phyloP scores from a whole-genome alignment of 176 grass and related monocot species.

The Rhynchospora pubera region DNA sequence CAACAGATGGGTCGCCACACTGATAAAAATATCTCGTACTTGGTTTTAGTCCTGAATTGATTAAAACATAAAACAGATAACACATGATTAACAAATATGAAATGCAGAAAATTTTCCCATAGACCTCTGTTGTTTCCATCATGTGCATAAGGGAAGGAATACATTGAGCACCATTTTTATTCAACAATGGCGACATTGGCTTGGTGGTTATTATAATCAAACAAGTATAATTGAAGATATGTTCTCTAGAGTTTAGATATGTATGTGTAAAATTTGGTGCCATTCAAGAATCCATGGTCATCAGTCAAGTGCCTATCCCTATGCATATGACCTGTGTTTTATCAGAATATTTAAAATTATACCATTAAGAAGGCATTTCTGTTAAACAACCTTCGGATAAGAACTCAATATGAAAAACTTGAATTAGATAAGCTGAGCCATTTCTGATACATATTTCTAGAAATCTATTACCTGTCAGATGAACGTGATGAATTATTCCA shows the following conservation, averaged over 20 bases:
- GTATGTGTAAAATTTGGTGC: too few species aligned
- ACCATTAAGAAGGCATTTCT: background rate
- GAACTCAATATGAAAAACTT: background rate
- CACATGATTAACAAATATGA: background rate
- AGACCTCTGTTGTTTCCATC: background rate
- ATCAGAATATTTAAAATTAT: background rate
- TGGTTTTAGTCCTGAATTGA: conserved; percentile 42
- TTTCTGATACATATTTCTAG: background rate
- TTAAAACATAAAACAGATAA: conserved; percentile 12
- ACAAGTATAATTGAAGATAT: too few species aligned
- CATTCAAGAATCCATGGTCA: too few species aligned
- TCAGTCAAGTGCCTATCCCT: too few species aligned
- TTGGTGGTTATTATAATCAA: too few species aligned
- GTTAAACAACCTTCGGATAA: background rate
- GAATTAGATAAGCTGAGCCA: background rate
- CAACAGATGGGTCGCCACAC: conserved; percentile 59
- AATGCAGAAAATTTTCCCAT: background rate
- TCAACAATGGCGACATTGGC: too few species aligned
- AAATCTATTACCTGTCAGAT: conserved; percentile 38
- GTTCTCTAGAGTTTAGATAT: too few species aligned
- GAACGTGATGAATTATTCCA: conserved; percentile 88
- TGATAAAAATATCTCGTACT: conserved; percentile 54
- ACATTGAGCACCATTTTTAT: too few species aligned
- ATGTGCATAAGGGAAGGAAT: background rate
- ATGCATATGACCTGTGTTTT: background rate